Evolutionary conservation across 2,329 filamentous ascomycete species (phyloP), one percentile per base, ranked within the genome.

Genomic region (Curvularia verruculosa): DNA sequence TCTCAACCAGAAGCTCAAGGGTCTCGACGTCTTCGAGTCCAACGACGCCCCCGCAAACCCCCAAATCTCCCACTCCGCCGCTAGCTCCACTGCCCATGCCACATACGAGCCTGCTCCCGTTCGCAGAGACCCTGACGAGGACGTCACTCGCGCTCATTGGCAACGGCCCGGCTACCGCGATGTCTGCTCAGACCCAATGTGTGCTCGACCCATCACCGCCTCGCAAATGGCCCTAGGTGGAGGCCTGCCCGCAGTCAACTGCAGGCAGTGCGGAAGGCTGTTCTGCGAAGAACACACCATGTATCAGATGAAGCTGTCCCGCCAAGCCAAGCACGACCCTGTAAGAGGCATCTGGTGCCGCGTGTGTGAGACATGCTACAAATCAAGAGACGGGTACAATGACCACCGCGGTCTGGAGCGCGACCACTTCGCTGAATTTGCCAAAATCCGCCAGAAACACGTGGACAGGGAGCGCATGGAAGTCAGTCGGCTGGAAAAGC

Each of bases 331-430:
- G 56, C 92, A 97, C 77, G 95, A 99, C 63, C 94, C 95, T 0
- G 86, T 95, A 1, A 83, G 94, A 60, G 95, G 95, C 7, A 85
- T 91, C 66, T 99, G 95, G 95, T 96, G 91, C 67, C 82, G 95
- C 49, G 94, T 98, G 1, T 99, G 95, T 73, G 95, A 99, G 80
- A 98, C 95, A n/a, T 99, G 95, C 78, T 99, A 95, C 80, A 98
- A 97, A 79, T 96, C 92, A 49, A 86, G 95, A 68, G 91, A 93
- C 24, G 95, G 95, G 3, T 99, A 99, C 77, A 96, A 96, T 72
- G 93, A 99, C 70, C 89, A 94, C 67, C 85, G 84, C 77, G 85
- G 92, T 0, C 75, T 88, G 2, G 81, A 87, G 55, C 82, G 87
- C 58, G 88, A 96, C 67, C 89, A 92, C 67, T 92, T 86, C 3